A percentile compares a stretch with the other conserved stretches of the same genome.
Evolutionary conservation across 2,329 filamentous ascomycete genomes (phyloP).

Genomic region (Xylaria sp.): DNA sequence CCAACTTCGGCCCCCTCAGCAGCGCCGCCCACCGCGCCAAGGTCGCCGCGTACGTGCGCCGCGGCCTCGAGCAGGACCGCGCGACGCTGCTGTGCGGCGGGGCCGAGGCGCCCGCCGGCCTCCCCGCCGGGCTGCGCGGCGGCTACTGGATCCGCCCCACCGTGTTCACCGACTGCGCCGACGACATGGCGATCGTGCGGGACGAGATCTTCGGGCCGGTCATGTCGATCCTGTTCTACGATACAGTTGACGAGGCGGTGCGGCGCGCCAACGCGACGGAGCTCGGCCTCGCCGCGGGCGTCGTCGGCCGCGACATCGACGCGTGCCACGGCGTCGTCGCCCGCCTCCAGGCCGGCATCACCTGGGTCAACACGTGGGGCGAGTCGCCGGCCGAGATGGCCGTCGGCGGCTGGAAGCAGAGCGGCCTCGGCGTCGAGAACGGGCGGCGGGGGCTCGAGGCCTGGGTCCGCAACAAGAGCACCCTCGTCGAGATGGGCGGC

Average conservation of each 20-base stretch:
- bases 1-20: slow-evolving; percentile 85
- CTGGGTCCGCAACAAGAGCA: slow-evolving; percentile 87
- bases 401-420: slow-evolving; percentile 90
- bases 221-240: slow-evolving; percentile 78
- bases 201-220: slow-evolving; percentile 93
- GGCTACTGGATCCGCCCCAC: slow-evolving; percentile 89
- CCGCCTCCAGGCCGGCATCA: slow-evolving; percentile 80
- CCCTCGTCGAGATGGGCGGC: slow-evolving; percentile 79
- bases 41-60: slow-evolving; percentile 74
- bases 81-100: slow-evolving; percentile 78
- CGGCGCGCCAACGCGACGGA: slow-evolving; percentile 74
- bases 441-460: slow-evolving; percentile 76
- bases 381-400: slow-evolving; percentile 90
- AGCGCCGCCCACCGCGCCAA: slow-evolving; percentile 75
- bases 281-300: slow-evolving; percentile 80
- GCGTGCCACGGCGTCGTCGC: slow-evolving; percentile 72
- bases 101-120: slow-evolving; percentile 54
- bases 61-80: slow-evolving; percentile 73
- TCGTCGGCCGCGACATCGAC: slow-evolving; percentile 78
- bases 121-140: slow-evolving; percentile 52
- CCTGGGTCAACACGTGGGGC: slow-evolving; percentile 94
- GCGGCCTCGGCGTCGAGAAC: slow-evolving; percentile 86
- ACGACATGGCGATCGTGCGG: slow-evolving; percentile 75
- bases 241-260: slow-evolving; percentile 70
- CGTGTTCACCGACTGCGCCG: slow-evolving; percentile 83